Evolutionary conservation across 169 alveolate species (phyloP).

Genomic region (Amoebophrya sp.): DNA sequence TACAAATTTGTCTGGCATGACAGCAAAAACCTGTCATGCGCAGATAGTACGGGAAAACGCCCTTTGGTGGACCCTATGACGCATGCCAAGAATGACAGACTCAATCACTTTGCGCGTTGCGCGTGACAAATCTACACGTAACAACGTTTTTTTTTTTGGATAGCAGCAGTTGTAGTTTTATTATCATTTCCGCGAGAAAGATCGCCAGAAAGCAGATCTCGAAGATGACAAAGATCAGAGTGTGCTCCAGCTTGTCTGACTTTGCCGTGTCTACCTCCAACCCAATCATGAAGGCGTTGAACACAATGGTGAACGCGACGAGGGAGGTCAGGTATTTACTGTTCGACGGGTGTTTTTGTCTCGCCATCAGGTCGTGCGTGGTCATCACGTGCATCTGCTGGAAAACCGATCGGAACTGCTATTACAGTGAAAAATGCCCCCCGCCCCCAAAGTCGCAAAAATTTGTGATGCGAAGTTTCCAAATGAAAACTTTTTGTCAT

Average conservation of each 20-base stretch:
- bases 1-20: too few relatives aligned
- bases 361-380: not conserved
- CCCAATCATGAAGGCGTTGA: conserved; percentile 15
- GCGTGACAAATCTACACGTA: too few relatives aligned
- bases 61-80: too few relatives aligned
- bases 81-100: too few relatives aligned
- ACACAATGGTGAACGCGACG: not conserved
- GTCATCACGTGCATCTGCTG: conserved; percentile 5
- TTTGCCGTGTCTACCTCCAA: conserved; percentile 16
- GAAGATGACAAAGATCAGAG: not conserved
- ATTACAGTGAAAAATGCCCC: too few relatives aligned
- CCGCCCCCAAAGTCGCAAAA: too few relatives aligned
- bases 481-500: too few relatives aligned
- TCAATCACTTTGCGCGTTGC: too few relatives aligned
- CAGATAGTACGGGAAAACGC: too few relatives aligned
- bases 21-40: too few relatives aligned
- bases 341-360: not conserved
- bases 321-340: not conserved
- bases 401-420: not conserved
- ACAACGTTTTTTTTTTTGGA: too few relatives aligned
- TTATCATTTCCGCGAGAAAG: not conserved
- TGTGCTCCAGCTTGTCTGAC: conserved; percentile 12
- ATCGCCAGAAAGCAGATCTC: conserved; percentile 4
- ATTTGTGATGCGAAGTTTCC: too few relatives aligned
- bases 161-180: not conserved